Conservation (phyloP, 805 yeast species). For the Helenozyma baotianmanensis region DNA sequence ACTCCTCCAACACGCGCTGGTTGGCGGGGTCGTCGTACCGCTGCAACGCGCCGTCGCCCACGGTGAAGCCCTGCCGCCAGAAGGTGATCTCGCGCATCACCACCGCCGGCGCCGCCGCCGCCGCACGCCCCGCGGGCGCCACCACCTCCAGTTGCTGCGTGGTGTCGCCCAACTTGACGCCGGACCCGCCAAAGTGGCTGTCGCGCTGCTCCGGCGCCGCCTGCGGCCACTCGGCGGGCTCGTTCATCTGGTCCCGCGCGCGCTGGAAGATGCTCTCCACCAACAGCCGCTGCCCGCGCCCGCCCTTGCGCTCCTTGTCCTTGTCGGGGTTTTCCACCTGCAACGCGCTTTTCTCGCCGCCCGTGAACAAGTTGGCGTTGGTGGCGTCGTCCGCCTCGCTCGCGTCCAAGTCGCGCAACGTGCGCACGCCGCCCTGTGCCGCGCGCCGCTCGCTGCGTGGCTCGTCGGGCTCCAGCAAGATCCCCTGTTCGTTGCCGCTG, state of each 20-base stretch:
- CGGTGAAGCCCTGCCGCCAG: constrained; percentile 95
- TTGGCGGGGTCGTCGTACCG: constrained; percentile 93
- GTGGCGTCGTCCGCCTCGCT: constrained; percentile 55
- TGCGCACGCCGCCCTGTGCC: constrained; percentile 24
- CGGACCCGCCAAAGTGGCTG: constrained; percentile 44
- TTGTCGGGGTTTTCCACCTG: constrained; percentile 73
- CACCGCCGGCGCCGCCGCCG: constrained; percentile 30
- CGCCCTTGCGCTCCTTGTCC: constrained; percentile 29
- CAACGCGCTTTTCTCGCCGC: constrained; percentile 71
- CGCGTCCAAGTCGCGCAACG: constrained; percentile 39
- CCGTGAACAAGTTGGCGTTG: constrained; percentile 54
- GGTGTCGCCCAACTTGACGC: constrained; percentile 49
- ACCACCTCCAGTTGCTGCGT: constrained; percentile 33
- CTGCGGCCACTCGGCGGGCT: constrained; percentile 33
- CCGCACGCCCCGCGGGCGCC: constrained; percentile 27
- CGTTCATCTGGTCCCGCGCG: constrained; percentile 47
- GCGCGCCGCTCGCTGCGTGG: constrained; percentile 1
- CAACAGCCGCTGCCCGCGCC: constrained; percentile 33
- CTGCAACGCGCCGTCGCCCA: constrained; percentile 83
- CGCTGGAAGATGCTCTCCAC: constrained; percentile 65
- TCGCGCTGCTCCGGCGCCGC: constrained; percentile 20
- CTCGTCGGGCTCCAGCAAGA: background rate
- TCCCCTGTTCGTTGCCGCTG: constrained; percentile 9
- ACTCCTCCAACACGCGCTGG: constrained; percentile 67
- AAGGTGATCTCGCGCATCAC: constrained; percentile 82